These are phyloP conservation scores for Coleophoma cylindrospora DNA, from an alignment of 2,329 filamentous ascomycete genomes.

Conservation along the genomic window DNA sequence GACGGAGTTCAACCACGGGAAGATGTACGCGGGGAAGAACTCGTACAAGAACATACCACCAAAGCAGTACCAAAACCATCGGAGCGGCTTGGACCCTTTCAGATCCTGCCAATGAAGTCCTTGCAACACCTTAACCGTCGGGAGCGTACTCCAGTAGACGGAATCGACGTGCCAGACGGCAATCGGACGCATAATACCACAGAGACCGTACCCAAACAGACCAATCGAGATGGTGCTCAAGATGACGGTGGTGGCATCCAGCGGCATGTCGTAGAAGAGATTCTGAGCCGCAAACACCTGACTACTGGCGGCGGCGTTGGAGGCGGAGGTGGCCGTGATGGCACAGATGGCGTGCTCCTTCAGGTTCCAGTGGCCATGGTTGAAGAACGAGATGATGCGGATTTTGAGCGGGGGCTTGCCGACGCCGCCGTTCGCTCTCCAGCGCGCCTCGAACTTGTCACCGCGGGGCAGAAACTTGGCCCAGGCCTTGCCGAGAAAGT, in stretches of 20 bases:
- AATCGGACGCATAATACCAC: constrained; percentile 39
- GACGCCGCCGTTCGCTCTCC: constrained; percentile 35
- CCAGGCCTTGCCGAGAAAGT: constrained; percentile 47
- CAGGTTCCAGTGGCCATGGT: constrained; percentile 44
- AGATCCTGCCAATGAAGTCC: constrained; percentile 32
- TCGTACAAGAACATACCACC: constrained; percentile 40
- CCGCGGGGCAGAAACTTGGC: constrained; percentile 43
- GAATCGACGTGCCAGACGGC: constrained; percentile 44
- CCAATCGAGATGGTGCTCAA: constrained; percentile 43
- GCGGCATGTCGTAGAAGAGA: constrained; percentile 38
- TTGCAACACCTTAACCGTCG: constrained; percentile 33
- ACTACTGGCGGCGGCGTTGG: constrained; percentile 37
- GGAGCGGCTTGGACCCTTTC: constrained; percentile 33
- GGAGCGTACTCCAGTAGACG: constrained; percentile 37
- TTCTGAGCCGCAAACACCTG: constrained; percentile 39
- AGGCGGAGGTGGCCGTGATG: constrained; percentile 49
- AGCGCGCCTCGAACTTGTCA: constrained; percentile 41
- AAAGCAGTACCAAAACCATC: constrained; percentile 37
- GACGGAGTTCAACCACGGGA: constrained; percentile 36
- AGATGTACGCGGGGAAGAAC: constrained; percentile 41
- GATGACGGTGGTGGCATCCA: constrained; percentile 33
- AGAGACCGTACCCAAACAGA: constrained; percentile 42
- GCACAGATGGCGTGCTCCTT: constrained; percentile 52
- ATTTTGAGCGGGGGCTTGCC: constrained; percentile 38
- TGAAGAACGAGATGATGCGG: constrained; percentile 37